Percentiles rank a stretch among this genome's conserved stretches.
These are phyloP conservation scores for Capsella bursapastoris DNA, from an alignment of 345 rosid species.

Conservation along the genomic window DNA sequence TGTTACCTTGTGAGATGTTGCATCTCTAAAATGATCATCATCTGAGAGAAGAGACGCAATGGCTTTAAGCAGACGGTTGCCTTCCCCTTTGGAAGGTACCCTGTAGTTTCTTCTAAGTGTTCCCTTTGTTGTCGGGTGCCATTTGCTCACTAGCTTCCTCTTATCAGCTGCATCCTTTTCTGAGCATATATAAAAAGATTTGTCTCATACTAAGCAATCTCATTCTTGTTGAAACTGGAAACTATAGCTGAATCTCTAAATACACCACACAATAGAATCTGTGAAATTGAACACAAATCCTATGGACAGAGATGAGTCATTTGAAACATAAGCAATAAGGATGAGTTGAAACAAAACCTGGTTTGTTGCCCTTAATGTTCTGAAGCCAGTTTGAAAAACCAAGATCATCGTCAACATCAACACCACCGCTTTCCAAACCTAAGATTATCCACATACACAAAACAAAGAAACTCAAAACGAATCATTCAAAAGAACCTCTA, in stretches of 20 bases:
- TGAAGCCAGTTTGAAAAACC: slow-evolving; percentile 87
- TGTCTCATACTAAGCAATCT: slow-evolving; percentile 9
- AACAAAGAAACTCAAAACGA: not conserved
- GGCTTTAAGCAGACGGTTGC: slow-evolving; percentile 80
- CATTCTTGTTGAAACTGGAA: not conserved
- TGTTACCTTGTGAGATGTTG: slow-evolving; percentile 87
- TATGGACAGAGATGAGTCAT: not conserved
- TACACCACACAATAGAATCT: not conserved
- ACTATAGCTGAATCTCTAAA: not conserved
- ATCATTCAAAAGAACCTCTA: not conserved
- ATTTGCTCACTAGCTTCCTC: slow-evolving; percentile 87
- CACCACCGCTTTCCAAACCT: slow-evolving; percentile 58
- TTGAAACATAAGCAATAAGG: not conserved
- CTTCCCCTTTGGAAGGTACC: slow-evolving; percentile 86
- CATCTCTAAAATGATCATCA: slow-evolving; percentile 88
- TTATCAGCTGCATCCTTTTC: slow-evolving; percentile 75
- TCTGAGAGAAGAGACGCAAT: slow-evolving; percentile 84
- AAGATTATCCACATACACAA: slow-evolving; percentile 8
- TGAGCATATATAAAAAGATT: slow-evolving; percentile 29
- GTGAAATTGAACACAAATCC: slow-evolving; percentile 3
- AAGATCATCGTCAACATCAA: slow-evolving; percentile 58
- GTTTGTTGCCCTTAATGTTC: slow-evolving; percentile 58
- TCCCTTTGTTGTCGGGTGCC: slow-evolving; percentile 96
- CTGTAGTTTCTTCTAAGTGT: slow-evolving; percentile 87
- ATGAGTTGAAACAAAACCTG: slow-evolving; percentile 54